These are phyloP conservation scores for Elsinoe perseae DNA, from an alignment of 2,329 filamentous ascomycete genomes.

Conservation along the genomic window DNA sequence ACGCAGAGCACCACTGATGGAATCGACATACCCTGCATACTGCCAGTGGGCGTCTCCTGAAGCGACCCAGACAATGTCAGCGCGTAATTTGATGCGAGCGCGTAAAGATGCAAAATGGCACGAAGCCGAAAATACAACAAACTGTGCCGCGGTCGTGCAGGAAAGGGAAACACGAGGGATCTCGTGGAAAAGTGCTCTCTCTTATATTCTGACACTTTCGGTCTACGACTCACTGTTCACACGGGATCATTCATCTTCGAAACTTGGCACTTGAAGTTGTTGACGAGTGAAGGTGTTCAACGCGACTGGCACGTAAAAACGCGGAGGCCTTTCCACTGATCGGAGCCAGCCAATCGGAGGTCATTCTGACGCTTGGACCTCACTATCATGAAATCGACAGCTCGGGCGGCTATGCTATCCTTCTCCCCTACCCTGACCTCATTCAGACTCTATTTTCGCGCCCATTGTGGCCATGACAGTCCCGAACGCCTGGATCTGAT, in stretches of 20 bases:
- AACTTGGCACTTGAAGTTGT: neutral
- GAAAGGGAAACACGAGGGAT: neutral
- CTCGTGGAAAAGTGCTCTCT: neutral
- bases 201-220: neutral
- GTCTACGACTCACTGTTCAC: neutral
- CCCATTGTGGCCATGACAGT: neutral
- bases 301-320: neutral
- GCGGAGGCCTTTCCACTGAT: neutral
- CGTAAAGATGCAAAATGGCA: neutral
- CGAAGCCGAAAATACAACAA: neutral
- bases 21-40: neutral
- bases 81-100: slow-evolving; percentile 3
- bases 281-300: slow-evolving; percentile 1
- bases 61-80: neutral
- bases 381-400: neutral
- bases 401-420: slow-evolving; percentile 12
- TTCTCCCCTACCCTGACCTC: neutral
- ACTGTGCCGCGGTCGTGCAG: slow-evolving; percentile 5
- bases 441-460: slow-evolving; percentile 12
- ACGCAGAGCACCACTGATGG: neutral
- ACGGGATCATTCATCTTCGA: neutral
- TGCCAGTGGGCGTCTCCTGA: neutral
- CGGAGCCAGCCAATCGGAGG: neutral
- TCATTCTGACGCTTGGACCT: neutral
- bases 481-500: neutral